Evolutionary conservation across 2,329 filamentous ascomycete genomes (phyloP).

Genomic region (Acephala macrosclerotiorum): DNA sequence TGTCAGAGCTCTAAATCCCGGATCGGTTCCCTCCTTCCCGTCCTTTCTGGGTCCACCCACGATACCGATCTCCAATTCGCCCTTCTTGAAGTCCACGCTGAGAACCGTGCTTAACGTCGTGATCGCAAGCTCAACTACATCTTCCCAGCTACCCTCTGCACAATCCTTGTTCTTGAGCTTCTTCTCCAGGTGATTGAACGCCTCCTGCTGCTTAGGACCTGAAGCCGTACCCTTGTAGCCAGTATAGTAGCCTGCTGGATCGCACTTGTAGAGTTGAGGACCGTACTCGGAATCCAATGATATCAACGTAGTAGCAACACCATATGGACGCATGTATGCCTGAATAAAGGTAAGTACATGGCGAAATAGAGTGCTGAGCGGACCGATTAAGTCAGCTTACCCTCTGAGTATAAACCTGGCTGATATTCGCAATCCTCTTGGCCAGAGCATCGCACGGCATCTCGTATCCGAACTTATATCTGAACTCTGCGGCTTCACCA

Average conservation of each 20-base stretch:
- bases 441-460: constrained; percentile 98
- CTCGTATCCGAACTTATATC: constrained; percentile 98
- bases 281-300: constrained; percentile 92
- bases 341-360: constrained; percentile 45
- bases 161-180: constrained; percentile 99
- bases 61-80: constrained; percentile 96
- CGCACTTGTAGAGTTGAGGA: constrained; percentile 97
- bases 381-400: constrained; percentile 59
- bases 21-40: constrained; percentile 81
- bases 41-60: constrained; percentile 87
- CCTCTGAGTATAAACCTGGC: constrained; percentile 97
- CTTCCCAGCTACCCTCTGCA: constrained; percentile 92
- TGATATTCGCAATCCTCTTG: constrained; percentile 98
- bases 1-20: constrained; percentile 85
- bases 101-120: constrained; percentile 94
- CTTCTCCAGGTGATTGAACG: constrained; percentile 98
- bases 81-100: constrained; percentile 99
- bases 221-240: constrained; percentile 98
- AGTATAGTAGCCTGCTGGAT: constrained; percentile 96
- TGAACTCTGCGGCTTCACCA: constrained; percentile 96
- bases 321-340: constrained; percentile 98
- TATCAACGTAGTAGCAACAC: constrained; percentile 93
- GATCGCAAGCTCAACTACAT: constrained; percentile 97
- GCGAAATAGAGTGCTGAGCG: constrained; percentile 43
- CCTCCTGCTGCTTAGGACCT: constrained; percentile 98